These are phyloP conservation scores for Monosporozyma aerobia DNA, from an alignment of 805 yeast genomes.

Conservation along the genomic window DNA sequence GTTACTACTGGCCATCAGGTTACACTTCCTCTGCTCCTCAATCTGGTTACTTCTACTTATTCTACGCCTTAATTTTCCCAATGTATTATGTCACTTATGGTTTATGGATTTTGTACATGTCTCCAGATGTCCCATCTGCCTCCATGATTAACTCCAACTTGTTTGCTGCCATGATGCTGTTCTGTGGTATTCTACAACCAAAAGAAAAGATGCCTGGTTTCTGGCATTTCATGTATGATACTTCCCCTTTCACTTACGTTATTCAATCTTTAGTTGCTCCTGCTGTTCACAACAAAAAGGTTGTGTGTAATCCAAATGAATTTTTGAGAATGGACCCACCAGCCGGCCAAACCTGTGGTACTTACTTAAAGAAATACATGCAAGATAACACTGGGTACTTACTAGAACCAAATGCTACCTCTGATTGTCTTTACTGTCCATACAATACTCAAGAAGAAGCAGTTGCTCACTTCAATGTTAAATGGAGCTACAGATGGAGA, in stretches of 20 bases:
- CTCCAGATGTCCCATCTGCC: conserved; percentile 38
- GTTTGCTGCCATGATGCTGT: conserved; percentile 44
- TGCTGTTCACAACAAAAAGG: conserved; percentile 32
- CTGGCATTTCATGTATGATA: conserved; percentile 40
- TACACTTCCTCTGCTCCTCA: conserved; percentile 36
- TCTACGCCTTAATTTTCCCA: conserved; percentile 42
- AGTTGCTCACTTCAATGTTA: conserved; percentile 37
- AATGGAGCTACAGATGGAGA: conserved; percentile 52
- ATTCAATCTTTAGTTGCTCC: conserved; percentile 36
- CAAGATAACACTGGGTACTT: conserved; percentile 37
- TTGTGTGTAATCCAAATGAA: conserved; percentile 33
- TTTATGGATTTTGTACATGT: conserved; percentile 38
- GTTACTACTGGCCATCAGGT: conserved; percentile 42
- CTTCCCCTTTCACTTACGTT: conserved; percentile 41
- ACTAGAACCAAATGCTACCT: conserved; percentile 36
- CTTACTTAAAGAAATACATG: conserved; percentile 33
- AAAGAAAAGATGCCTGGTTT: conserved; percentile 36
- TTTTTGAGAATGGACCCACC: conserved; percentile 35
- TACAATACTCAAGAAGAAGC: conserved; percentile 48
- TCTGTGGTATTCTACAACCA: conserved; percentile 47
- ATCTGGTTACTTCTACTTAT: conserved; percentile 45
- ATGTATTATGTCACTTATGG: conserved; percentile 44
- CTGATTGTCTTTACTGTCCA: conserved; percentile 52
- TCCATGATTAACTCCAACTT: conserved; percentile 37
- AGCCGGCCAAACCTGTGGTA: conserved; percentile 41